These are phyloP conservation scores for Gigaspora rosea DNA, from an alignment of 192 early-diverging fungal species.

Conservation along the genomic window DNA sequence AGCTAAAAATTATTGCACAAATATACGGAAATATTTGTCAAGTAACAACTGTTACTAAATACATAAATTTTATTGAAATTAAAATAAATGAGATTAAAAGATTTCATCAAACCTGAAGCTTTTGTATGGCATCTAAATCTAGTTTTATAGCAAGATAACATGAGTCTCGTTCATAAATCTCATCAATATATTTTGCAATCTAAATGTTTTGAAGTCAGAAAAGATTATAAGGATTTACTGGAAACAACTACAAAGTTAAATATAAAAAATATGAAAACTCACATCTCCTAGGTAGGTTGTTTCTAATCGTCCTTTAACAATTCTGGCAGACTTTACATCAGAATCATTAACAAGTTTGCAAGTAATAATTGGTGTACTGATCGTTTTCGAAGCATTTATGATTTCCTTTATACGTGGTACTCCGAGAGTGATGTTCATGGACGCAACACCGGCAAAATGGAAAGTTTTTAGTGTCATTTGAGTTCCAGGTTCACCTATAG, in stretches of 20 bases:
- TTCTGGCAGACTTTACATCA: conserved; percentile 78
- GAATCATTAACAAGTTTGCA: conserved; percentile 69
- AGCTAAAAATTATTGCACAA: conserved; percentile 52
- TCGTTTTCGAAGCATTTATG: conserved; percentile 97
- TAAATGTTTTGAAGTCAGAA: conserved; percentile 9
- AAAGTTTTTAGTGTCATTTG: conserved; percentile 99
- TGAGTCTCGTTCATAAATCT: conserved; percentile 75
- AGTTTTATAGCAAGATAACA: conserved; percentile 81
- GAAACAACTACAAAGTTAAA: not conserved
- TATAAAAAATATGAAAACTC: conserved; percentile 32
- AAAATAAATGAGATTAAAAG: not conserved
- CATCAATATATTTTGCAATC: conserved; percentile 93
- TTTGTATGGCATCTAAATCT: conserved; percentile 79
- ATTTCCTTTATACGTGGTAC: conserved; percentile 99
- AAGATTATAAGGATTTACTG: not conserved
- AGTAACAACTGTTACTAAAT: not conserved
- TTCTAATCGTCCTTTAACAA: conserved; percentile 97
- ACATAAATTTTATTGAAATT: not conserved
- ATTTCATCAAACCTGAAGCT: conserved; percentile 63
- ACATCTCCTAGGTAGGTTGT: conserved; percentile 84
- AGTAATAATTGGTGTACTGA: conserved; percentile 89
- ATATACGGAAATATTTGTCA: not conserved
- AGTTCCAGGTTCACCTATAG: conserved; percentile 98
- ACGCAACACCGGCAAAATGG: conserved; percentile 99
- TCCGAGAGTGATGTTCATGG: conserved; percentile 99